Evolutionary conservation across 352 stramenopile species (phyloP).

Genomic region (Pythium periplocum): DNA sequence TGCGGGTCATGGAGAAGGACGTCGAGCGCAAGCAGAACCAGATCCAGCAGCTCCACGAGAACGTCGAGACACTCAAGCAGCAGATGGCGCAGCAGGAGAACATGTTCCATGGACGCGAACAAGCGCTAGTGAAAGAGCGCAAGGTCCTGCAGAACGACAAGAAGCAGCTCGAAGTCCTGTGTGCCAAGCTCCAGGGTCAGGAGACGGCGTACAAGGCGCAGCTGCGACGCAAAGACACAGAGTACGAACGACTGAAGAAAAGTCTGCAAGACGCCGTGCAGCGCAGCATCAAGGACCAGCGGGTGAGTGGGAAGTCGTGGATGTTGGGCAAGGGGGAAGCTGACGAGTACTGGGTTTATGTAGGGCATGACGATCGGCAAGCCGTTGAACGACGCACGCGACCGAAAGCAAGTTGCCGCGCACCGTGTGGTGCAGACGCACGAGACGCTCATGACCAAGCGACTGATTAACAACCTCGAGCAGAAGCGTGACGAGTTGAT

Average conservation of each 20-base stretch:
- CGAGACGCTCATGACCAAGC: slow-evolving; percentile 51
- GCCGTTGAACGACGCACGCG: slow-evolving; percentile 31
- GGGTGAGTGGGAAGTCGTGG: slow-evolving; percentile 18
- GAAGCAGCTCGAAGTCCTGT: slow-evolving; percentile 61
- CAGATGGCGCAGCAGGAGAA: slow-evolving; percentile 55
- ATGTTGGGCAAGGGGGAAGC: neutral
- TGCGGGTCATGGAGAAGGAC: slow-evolving; percentile 40
- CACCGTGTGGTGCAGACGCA: slow-evolving; percentile 31
- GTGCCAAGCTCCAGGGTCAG: slow-evolving; percentile 61
- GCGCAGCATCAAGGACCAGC: slow-evolving; percentile 50
- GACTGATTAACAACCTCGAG: slow-evolving; percentile 62
- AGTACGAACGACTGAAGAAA: slow-evolving; percentile 72
- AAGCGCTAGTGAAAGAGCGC: slow-evolving; percentile 38
- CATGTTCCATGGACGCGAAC: slow-evolving; percentile 55
- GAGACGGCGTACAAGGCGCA: slow-evolving; percentile 75
- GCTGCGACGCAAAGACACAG: slow-evolving; percentile 63
- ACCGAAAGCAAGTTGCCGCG: slow-evolving; percentile 26
- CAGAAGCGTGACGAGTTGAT: slow-evolving; percentile 55
- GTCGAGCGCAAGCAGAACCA: slow-evolving; percentile 45
- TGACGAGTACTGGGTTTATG: neutral
- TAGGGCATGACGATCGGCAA: slow-evolving; percentile 44
- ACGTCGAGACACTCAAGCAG: slow-evolving; percentile 46
- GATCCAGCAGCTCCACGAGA: slow-evolving; percentile 31
- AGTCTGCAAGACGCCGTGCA: slow-evolving; percentile 49
- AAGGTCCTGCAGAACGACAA: slow-evolving; percentile 57